phyloP scores from a whole-genome alignment of 345 rosid genomes.

The Rhodomyrtus tomentosa region DNA sequence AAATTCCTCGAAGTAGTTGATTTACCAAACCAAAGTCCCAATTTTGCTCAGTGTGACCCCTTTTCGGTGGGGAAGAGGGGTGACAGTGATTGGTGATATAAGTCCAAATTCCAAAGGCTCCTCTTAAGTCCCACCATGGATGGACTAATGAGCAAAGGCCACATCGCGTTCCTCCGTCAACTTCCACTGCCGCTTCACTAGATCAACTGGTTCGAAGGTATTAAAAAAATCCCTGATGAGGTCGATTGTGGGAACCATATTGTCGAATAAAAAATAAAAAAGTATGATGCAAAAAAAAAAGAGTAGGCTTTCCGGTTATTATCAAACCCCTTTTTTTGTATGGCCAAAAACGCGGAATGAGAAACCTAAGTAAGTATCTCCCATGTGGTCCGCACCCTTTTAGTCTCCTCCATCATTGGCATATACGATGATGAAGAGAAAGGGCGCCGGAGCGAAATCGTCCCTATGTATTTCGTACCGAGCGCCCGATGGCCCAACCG shows the following conservation, averaged over 20 bases:
- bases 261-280: neutral
- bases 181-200: neutral
- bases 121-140: conserved; percentile 4
- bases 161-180: neutral
- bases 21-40: conserved; percentile 9
- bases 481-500: neutral
- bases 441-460: neutral
- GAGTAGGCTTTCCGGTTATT: neutral
- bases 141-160: conserved; percentile 15
- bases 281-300: neutral
- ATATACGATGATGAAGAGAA: neutral
- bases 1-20: neutral
- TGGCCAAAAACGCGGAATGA: neutral
- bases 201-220: neutral
- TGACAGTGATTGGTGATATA: neutral
- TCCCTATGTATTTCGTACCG: neutral
- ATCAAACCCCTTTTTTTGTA: neutral
- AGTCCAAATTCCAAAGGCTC: conserved; percentile 13
- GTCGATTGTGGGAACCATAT: conserved; percentile 18
- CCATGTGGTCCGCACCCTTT: neutral
- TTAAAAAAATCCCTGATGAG: conserved; percentile 1
- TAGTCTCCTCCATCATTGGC: neutral
- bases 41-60: conserved; percentile 1
- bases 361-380: neutral
- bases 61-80: conserved; percentile 11